These are phyloP conservation scores for Neurospora sp. DNA, from an alignment of 495 filamentous ascomycete species.

Conservation along the genomic window DNA sequence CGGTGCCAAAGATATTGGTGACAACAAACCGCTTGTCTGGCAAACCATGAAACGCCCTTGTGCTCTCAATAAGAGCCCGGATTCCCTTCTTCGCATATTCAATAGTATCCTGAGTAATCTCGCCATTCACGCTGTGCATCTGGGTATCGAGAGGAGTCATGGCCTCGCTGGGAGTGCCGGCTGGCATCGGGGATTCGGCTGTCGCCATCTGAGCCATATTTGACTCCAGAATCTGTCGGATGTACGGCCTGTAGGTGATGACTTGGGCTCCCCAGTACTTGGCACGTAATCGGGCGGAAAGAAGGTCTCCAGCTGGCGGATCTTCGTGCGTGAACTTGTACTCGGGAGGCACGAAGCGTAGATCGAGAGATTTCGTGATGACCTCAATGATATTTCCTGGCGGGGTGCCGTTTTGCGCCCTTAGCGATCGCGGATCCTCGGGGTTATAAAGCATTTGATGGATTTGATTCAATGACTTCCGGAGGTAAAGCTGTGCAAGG, in stretches of 20 bases:
- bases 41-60: slow-evolving; percentile 71
- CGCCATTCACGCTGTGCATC: slow-evolving; percentile 6
- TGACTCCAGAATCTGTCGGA: slow-evolving; percentile 53
- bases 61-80: slow-evolving; percentile 70
- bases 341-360: slow-evolving; percentile 27
- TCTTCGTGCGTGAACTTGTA: slow-evolving; percentile 59
- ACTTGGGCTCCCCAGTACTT: slow-evolving; percentile 92
- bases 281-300: slow-evolving; percentile 73
- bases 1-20: slow-evolving; percentile 91
- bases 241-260: slow-evolving; percentile 77
- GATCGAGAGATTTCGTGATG: slow-evolving; percentile 36
- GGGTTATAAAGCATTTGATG: slow-evolving; percentile 73
- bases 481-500: slow-evolving; percentile 72
- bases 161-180: slow-evolving; percentile 12
- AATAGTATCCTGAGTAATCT: slow-evolving; percentile 40
- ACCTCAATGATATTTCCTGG: slow-evolving; percentile 35
- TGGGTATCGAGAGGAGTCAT: slow-evolving; percentile 2
- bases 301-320: slow-evolving; percentile 61
- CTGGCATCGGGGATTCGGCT: slow-evolving; percentile 15
- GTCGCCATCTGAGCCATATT: slow-evolving; percentile 22
- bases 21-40: slow-evolving; percentile 59
- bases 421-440: slow-evolving; percentile 18
- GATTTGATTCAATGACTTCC: slow-evolving; percentile 74
- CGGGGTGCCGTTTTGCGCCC: background rate
- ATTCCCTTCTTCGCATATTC: slow-evolving; percentile 49